These are phyloP conservation scores for Aspergillus quadricinctus DNA, from an alignment of 2,329 filamentous ascomycete genomes.

Conservation along the genomic window DNA sequence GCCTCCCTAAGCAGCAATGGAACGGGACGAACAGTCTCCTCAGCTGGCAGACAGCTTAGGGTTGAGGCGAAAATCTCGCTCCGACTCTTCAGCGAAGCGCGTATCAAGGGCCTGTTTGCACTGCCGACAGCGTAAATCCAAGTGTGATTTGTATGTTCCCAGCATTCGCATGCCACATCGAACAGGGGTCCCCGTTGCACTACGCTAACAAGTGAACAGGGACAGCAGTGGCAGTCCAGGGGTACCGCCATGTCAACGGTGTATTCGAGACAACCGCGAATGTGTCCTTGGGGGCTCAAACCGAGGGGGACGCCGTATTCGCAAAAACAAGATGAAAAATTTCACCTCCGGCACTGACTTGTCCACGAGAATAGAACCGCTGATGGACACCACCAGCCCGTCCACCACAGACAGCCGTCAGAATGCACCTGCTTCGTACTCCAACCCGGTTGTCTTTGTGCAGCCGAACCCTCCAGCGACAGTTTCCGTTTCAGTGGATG, in stretches of 20 bases:
- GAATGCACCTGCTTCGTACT: constrained; percentile 25
- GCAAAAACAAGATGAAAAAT: constrained; percentile 47
- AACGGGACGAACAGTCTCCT: constrained; percentile 15
- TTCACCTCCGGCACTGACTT: constrained; percentile 25
- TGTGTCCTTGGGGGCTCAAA: constrained; percentile 58
- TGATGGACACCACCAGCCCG: constrained; percentile 22
- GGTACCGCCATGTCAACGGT: constrained; percentile 54
- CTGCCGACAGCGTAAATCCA: constrained; percentile 48
- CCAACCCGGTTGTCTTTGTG: constrained; percentile 31
- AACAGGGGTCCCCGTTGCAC: neutral
- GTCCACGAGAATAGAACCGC: constrained; percentile 23
- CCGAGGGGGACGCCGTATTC: constrained; percentile 54
- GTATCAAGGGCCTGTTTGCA: constrained; percentile 47
- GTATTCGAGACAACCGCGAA: constrained; percentile 54
- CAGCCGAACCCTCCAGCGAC: constrained; percentile 28
- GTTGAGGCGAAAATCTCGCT: constrained; percentile 18
- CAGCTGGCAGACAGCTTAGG: constrained; percentile 7
- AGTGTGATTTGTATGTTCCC: constrained; percentile 48
- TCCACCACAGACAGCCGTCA: constrained; percentile 23
- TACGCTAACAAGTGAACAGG: constrained; percentile 29
- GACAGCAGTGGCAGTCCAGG: constrained; percentile 46
- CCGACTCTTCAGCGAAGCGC: constrained; percentile 38
- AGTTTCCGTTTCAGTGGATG: constrained; percentile 26
- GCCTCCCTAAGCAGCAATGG: constrained; percentile 1
- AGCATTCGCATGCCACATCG: neutral